Percentiles rank a stretch among this genome's conserved stretches.
These are phyloP conservation scores for Mycena sp. DNA, from an alignment of 1,284 basidiomycete genomes.

Conservation along the genomic window DNA sequence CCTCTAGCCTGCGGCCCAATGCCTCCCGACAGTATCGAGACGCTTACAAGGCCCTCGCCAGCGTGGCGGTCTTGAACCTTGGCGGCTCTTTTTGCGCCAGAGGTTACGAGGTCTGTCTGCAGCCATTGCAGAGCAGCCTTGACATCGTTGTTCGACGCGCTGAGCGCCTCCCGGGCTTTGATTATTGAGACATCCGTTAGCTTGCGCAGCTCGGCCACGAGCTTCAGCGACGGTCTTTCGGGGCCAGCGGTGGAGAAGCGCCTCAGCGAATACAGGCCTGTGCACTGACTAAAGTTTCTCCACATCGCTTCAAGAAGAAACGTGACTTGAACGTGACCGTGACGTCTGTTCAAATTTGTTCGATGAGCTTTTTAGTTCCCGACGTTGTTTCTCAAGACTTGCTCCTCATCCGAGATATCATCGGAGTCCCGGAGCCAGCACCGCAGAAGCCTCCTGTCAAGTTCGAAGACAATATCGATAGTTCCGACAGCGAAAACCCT, in stretches of 20 bases:
- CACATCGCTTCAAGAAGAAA: too few relatives aligned
- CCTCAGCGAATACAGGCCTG: conserved; percentile 22
- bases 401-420: conserved; percentile 72
- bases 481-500: conserved; percentile 58
- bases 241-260: conserved; percentile 44
- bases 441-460: conserved; percentile 31
- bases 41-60: conserved; percentile 82
- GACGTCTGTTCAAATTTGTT: conserved; percentile 20
- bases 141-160: conserved; percentile 80
- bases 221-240: conserved; percentile 67
- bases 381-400: conserved; percentile 74
- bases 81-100: conserved; percentile 83
- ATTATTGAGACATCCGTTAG: conserved; percentile 83
- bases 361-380: conserved; percentile 67
- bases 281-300: background rate
- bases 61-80: conserved; percentile 83
- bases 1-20: conserved; percentile 41
- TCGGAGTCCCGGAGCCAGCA: conserved; percentile 49
- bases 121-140: conserved; percentile 84
- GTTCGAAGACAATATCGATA: conserved; percentile 51
- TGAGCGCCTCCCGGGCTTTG: conserved; percentile 90
- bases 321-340: conserved; percentile 31
- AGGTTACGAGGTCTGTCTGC: conserved; percentile 72
- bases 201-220: conserved; percentile 89
- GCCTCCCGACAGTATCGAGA: conserved; percentile 69